A percentile compares a stretch with the other conserved stretches of the same genome.
Evolutionary conservation across 768 basidiomycete species (phyloP).

Genomic region (Auricularia heimuer): DNA sequence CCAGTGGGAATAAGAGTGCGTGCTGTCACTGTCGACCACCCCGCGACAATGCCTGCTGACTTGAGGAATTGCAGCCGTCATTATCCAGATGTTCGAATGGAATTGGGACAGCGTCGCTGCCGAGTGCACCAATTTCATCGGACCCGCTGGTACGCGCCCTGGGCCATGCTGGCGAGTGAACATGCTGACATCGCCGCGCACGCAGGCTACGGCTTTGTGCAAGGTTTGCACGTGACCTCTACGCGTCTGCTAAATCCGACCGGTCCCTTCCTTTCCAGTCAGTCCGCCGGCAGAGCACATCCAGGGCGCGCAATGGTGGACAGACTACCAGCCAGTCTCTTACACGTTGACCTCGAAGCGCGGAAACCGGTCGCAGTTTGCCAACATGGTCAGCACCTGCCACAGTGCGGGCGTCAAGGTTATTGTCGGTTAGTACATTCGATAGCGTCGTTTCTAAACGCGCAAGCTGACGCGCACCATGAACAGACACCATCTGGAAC

Average conservation of each 20-base stretch:
- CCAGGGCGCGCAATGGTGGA: slow-evolving; percentile 51
- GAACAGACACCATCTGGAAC: slow-evolving; percentile 14
- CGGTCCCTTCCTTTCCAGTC: slow-evolving; percentile 14
- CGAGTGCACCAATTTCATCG: slow-evolving; percentile 57
- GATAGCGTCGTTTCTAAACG: not conserved
- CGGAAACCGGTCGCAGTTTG: slow-evolving; percentile 44
- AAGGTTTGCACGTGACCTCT: slow-evolving; percentile 31
- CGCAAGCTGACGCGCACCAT: not conserved
- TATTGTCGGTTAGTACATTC: slow-evolving; percentile 29
- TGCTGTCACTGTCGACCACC: no score
- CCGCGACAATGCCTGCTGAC: no score
- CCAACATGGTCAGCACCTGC: slow-evolving; percentile 38
- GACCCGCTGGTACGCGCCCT: slow-evolving; percentile 40
- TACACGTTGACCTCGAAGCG: slow-evolving; percentile 58
- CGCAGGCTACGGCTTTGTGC: slow-evolving; percentile 48
- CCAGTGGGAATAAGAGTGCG: not conserved
- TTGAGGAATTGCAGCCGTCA: slow-evolving; percentile 28
- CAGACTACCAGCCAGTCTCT: slow-evolving; percentile 61
- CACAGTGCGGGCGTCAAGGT: slow-evolving; percentile 48
- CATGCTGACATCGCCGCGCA: not conserved
- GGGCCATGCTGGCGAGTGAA: not conserved
- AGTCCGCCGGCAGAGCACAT: slow-evolving; percentile 53
- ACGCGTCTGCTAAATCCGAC: not conserved
- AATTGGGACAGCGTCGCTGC: slow-evolving; percentile 41
- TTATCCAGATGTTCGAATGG: slow-evolving; percentile 68